Conservation (phyloP, 225 moss, liverwort and hornwort genomes). For the Pseudoscleropodium purum region DNA sequence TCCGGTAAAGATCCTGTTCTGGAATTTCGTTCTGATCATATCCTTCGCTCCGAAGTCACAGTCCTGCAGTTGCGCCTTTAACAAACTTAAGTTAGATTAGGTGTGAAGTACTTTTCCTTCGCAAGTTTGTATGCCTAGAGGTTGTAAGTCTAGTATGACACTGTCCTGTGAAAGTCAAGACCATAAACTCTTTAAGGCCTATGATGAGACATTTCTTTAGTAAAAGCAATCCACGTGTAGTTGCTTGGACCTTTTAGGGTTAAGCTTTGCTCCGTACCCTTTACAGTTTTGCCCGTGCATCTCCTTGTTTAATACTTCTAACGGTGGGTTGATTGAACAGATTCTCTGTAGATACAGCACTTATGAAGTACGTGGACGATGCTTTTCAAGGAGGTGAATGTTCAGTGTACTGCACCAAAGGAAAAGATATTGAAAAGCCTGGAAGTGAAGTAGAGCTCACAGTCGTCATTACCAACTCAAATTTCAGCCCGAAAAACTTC, state of each 20-base stretch:
- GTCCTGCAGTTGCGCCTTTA: background rate
- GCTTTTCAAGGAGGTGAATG: slow-evolving; percentile 84
- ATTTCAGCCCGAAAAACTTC: slow-evolving; percentile 83
- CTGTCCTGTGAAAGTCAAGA: background rate
- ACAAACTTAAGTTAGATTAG: background rate
- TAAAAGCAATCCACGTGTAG: background rate
- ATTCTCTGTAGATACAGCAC: slow-evolving; percentile 62
- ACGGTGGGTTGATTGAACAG: slow-evolving; percentile 30
- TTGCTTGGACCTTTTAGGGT: background rate
- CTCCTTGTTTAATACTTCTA: background rate
- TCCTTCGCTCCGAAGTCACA: background rate
- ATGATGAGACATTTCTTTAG: background rate
- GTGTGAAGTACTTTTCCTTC: background rate
- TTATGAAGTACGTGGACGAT: slow-evolving; percentile 86
- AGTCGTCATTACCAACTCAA: slow-evolving; percentile 74
- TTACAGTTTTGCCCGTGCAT: background rate
- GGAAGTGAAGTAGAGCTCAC: slow-evolving; percentile 65
- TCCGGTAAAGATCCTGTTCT: slow-evolving; percentile 37
- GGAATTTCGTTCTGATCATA: background rate
- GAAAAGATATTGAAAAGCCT: slow-evolving; percentile 45
- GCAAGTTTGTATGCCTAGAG: background rate
- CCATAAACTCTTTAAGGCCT: background rate
- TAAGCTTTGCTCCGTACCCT: background rate
- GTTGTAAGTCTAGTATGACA: background rate
- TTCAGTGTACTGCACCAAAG: slow-evolving; percentile 80